Evolutionary conservation across 768 basidiomycete species (phyloP), one percentile per base, ranked within the genome.

Genomic region (Coprinopsis strossmayeri): DNA sequence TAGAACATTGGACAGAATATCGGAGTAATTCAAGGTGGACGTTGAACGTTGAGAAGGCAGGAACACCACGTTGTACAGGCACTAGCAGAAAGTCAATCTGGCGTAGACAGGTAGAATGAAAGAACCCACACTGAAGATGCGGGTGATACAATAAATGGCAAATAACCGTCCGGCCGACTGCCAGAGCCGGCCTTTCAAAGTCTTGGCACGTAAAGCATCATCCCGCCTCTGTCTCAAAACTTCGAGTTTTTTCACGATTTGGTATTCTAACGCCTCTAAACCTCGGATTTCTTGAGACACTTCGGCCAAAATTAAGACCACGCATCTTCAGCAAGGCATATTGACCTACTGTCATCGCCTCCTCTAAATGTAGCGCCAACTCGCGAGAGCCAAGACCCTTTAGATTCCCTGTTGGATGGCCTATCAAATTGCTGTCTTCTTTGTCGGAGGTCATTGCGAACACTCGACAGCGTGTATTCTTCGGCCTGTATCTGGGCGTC

Each of bases 91-190:
- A 15, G 15, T 24, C 21, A 53, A 37, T 34, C 17, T 40, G 3
- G 13, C 17, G 13, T 17, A 12, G 1, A 10, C 5, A 15, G 13
- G 39, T 28, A 20, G 3, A 24, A 26, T 41, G 40, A 51, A 46
- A 2, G 17, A 23, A 70, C 81, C 56, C 57, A 84, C 87, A 51
- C 71, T 81, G 56, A 81, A 51, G 34, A 81, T 73, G 43, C 87
- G 76, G 27, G 79, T 68, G 2, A 78, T 60, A 55, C 85, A 90
- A 60, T 88, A 90, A 2, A 78, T 49, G 10, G 82, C 83, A 59
- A 88, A 87, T 4, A 78, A 15, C 11, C 69, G 62, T 23, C 79
- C 77, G 1, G 73, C 63, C 43, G 70, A 54, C 48, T 69, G 71
- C 54, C 74, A 64, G 2, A 80, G 42, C 45, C 64, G 70, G 1